A percentile compares a stretch with the other conserved stretches of the same genome.
Evolutionary conservation across 371 early-diverging fungal species (phyloP).

Genomic region (Circinella umbellata): DNA sequence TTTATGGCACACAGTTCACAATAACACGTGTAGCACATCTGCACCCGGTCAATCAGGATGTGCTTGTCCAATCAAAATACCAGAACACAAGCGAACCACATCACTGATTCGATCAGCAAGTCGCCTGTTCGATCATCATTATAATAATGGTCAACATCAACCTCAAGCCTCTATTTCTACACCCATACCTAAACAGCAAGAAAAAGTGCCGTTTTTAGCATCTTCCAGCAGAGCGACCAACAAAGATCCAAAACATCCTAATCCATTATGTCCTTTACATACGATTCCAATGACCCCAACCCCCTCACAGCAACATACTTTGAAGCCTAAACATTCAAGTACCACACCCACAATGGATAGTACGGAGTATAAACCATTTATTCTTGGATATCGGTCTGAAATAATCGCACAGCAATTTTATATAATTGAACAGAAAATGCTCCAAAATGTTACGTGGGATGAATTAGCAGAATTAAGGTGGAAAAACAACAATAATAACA

Average conservation of each 20-base stretch:
- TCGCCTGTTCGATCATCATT: conserved; percentile 7
- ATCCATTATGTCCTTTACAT: conserved; percentile 16
- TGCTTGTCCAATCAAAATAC: neutral
- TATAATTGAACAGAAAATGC: conserved; percentile 56
- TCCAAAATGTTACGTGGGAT: conserved; percentile 61
- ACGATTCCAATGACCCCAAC: conserved; percentile 9
- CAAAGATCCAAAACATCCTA: conserved; percentile 20
- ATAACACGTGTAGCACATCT: neutral
- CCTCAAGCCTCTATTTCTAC: conserved; percentile 18
- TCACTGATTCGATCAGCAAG: conserved; percentile 15
- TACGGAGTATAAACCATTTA: conserved; percentile 36
- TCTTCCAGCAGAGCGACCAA: neutral
- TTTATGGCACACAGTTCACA: conserved; percentile 25
- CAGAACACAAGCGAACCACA: neutral
- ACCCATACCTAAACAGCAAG: neutral
- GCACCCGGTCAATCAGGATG: conserved; percentile 2
- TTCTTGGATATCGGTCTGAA: conserved; percentile 48
- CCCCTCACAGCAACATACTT: neutral
- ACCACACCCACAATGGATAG: neutral
- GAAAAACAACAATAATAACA: conserved; percentile 24
- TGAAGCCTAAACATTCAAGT: neutral
- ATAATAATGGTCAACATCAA: neutral
- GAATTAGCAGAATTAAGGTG: conserved; percentile 61
- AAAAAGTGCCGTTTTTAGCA: too few species aligned
- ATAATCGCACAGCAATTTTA: conserved; percentile 58